Percentiles rank a stretch among this genome's conserved stretches.
Evolutionary conservation across 108 stramenopile genomes (phyloP).

Genomic region (Stephanodiscus minutulus): DNA sequence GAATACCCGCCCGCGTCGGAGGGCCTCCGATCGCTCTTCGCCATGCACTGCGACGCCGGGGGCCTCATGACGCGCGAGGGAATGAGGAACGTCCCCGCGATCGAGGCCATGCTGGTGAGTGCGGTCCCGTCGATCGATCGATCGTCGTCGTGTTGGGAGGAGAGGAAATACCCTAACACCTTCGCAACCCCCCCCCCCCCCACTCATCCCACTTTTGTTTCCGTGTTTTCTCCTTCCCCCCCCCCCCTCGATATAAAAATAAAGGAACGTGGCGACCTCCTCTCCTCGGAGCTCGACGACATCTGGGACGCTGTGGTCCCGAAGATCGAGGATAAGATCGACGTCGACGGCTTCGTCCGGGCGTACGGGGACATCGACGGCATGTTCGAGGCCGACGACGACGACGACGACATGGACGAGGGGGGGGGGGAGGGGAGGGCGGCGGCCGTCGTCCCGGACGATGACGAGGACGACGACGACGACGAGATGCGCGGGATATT

Average conservation of each 20-base stretch:
- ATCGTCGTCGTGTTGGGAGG: background rate
- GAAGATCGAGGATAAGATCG: constrained; percentile 54
- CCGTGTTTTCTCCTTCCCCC: background rate
- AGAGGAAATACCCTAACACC: background rate
- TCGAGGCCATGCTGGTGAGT: constrained; percentile 70
- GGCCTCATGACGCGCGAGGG: constrained; percentile 54
- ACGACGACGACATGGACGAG: constrained; percentile 23
- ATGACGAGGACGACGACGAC: constrained; percentile 36
- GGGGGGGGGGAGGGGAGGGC: constrained; percentile 7
- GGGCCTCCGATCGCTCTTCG: constrained; percentile 52
- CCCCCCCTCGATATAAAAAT: background rate
- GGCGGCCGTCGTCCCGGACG: constrained; percentile 29
- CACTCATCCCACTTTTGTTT: background rate
- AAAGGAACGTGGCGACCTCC: constrained; percentile 65
- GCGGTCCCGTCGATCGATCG: background rate
- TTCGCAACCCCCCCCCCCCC: background rate
- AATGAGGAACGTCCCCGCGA: constrained; percentile 52
- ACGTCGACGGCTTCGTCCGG: constrained; percentile 75
- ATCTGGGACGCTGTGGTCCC: constrained; percentile 69
- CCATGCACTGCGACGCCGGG: constrained; percentile 56
- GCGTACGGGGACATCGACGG: constrained; percentile 81
- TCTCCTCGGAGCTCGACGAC: constrained; percentile 61
- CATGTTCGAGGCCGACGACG: constrained; percentile 77
- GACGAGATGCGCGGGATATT: constrained; percentile 29
- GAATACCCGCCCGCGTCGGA: constrained; percentile 24